Evolutionary conservation across 2,329 filamentous ascomycete species (phyloP), one percentile per base, ranked within the genome.

Genomic region (Incumbomyces delicatus): DNA sequence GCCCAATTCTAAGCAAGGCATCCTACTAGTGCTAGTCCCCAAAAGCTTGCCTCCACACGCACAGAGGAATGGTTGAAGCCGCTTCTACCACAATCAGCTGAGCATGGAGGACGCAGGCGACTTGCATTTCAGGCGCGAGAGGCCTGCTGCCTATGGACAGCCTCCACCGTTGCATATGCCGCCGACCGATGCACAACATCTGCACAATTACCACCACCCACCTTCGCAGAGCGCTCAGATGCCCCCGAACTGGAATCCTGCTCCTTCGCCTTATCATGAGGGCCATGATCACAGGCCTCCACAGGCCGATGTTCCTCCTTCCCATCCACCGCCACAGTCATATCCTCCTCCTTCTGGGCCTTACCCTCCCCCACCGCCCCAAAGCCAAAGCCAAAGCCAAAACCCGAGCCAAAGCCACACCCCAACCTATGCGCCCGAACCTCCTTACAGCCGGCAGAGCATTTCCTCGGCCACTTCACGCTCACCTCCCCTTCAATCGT

Each of bases 241-340:
- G 52, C 48, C 53, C 46, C 53, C 50, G 46, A 14, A 14, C 11
- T 56, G 52, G 52, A 50, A 51, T 42, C 52, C 52, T 34, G 48
- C 54, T 32, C 53, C 55, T 29, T 55, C 54, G 32, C 54, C 52
- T 18, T 56, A 57, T 44, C 49, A 42, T 50, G 54, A 57, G n/a
- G 42, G 47, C 30, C 37, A 48, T 20, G 54, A 53, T 13, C 50
- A 56, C 47, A 50, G 53, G 27, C 50, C 49, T 16, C 54, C 54
- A 16, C 52, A 48, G 33, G 46, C 45, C 39, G 53, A 55, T 37
- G 49, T 48, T 16, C 30, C 52, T 27, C 47, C 49, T 18, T 38
- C 46, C 13, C 52, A 54, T 46, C 48, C 45, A 27, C 49, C 38
- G 29, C 43, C 50, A 43, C 49, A 50, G 34, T 37, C 49, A 32